Base-by-base conservation (phyloP, 148 eudicot species). In the Pouteria glomerata region DNA sequence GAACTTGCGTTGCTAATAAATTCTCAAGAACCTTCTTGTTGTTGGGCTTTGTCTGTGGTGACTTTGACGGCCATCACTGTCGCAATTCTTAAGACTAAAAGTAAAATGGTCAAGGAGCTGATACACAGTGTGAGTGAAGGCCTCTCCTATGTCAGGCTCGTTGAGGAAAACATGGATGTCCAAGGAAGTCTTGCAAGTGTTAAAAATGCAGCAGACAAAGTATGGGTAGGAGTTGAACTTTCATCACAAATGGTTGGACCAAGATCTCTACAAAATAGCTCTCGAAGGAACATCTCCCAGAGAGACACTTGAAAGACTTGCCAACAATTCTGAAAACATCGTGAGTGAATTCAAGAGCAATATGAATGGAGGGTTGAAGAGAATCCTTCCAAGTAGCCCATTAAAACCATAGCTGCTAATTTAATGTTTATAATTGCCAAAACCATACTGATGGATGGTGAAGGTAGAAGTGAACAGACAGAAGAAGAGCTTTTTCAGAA, bases 11-110 rank as follows among this genome's bases (percentile, higher is more conserved):
- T 39, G 2, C 4, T 42, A 10, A 14, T 52, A 34, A 19, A 35
- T 69, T 23, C 47, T n/a, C n/a, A n/a, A 52, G 21, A 41, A 23
- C 62, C 47, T 55, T 60, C 58, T 34, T 52, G 48, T 47, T 67
- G 41, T 8, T 67, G 41, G 70, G 30, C 70, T n/a, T n/a, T 67
- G 56, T 39, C 41, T 0, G 19, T 67, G 13, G 70, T 67, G 70
- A 48, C 56, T 51, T 26, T 67, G 41, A 67, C 70, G 1, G 29
- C 37, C 70, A 67, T 67, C 30, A 39, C 57, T 23, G 3, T 45
- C 30, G 70, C 70, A 48, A 50, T n/a, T 67, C 53, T 39, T 24
- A 67, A 67, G 31, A 52, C 23, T 19, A 19, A 67, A 19, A 67
- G 1, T 21, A 4, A 4, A 0, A 29, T 6, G 27, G 47, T 51